These are phyloP conservation scores for Phanerodontia chrysosporium DNA, from an alignment of 768 basidiomycete species.

Conservation along the genomic window DNA sequence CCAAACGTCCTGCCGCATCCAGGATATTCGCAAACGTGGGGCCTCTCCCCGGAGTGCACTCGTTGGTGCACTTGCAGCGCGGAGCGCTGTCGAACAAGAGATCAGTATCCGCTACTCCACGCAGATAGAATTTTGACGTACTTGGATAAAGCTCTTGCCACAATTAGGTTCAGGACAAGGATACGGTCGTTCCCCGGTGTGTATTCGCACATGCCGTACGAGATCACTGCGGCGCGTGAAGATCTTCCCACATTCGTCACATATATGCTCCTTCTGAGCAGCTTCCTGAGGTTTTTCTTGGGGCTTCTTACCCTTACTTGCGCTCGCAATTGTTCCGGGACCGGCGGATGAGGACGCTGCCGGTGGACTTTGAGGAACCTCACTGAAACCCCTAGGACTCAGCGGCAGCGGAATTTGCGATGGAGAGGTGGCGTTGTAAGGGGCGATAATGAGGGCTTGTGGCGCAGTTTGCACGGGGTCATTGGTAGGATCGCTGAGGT, in stretches of 20 bases:
- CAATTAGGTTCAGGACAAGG: slow-evolving; percentile 68
- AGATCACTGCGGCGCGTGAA: slow-evolving; percentile 85
- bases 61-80: slow-evolving; percentile 86
- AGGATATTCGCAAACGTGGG: slow-evolving; percentile 86
- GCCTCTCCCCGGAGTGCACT: slow-evolving; percentile 91
- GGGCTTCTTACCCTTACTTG: slow-evolving; percentile 25
- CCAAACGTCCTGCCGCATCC: slow-evolving; percentile 86
- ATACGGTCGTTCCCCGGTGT: slow-evolving; percentile 87
- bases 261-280: slow-evolving; percentile 50
- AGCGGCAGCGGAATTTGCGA: slow-evolving; percentile 1
- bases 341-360: slow-evolving; percentile 20
- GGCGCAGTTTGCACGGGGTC: background rate
- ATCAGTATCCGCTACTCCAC: background rate
- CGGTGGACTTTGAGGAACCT: slow-evolving; percentile 13
- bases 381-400: background rate
- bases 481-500: background rate
- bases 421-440: background rate
- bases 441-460: background rate
- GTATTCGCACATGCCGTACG: slow-evolving; percentile 82
- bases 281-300: slow-evolving; percentile 38
- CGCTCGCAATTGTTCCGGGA: slow-evolving; percentile 21
- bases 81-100: slow-evolving; percentile 53
- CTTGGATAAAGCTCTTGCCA: slow-evolving; percentile 92
- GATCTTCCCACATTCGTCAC: slow-evolving; percentile 74
- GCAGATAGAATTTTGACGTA: slow-evolving; percentile 28